phyloP scores from a whole-genome alignment of 177 flowering plant species.

The Vitis hybrid region DNA sequence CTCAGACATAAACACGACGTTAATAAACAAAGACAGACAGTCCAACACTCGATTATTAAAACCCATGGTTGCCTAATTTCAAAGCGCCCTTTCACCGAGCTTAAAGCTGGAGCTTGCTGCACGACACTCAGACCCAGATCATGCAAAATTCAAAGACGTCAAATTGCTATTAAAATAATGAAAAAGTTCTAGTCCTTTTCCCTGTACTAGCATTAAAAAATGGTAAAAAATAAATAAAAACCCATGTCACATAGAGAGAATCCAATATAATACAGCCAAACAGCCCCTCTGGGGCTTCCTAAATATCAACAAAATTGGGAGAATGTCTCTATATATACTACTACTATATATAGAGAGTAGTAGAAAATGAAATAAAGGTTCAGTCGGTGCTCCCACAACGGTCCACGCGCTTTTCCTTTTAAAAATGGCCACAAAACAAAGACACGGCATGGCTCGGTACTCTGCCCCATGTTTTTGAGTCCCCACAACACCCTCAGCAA shows the following conservation, averaged over 20 bases:
- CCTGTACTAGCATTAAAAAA: neutral
- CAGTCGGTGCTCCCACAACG: neutral
- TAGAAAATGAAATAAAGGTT: neutral
- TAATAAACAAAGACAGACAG: too few species aligned
- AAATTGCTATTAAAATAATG: too few species aligned
- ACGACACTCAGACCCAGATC: too few species aligned
- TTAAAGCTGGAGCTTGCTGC: too few species aligned
- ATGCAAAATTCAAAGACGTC: too few species aligned
- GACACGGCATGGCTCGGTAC: neutral
- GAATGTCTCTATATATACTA: neutral
- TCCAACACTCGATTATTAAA: too few species aligned
- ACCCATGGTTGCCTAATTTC: too few species aligned
- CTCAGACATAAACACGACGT: too few species aligned
- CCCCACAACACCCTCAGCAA: neutral
- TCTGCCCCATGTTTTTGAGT: neutral
- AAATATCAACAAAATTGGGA: slow-evolving; percentile 31
- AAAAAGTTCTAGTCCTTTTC: neutral
- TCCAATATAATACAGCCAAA: slow-evolving; percentile 20
- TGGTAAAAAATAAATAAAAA: too few species aligned
- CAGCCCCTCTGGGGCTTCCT: slow-evolving; percentile 23
- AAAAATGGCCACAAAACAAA: slow-evolving; percentile 7
- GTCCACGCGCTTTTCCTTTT: slow-evolving; percentile 13
- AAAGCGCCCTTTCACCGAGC: too few species aligned
- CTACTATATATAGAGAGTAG: too few species aligned
- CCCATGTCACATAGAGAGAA: too few species aligned